These are phyloP conservation scores for Porcisia hertigi DNA, from an alignment of 208 protist species.

Conservation along the genomic window DNA sequence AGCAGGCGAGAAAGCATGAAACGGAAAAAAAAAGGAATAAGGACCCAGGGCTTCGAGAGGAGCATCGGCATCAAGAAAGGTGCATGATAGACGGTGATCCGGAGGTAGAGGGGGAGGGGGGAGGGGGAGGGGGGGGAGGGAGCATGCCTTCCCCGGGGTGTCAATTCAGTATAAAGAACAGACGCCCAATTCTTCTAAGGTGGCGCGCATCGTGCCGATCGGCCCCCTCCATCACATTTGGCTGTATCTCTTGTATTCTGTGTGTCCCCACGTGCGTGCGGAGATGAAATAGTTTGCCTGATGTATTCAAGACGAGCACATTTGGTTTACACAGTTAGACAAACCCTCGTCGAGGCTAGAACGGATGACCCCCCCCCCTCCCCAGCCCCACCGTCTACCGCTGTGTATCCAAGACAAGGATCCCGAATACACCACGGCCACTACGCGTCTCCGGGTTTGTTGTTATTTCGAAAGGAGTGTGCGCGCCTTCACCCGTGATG, in stretches of 20 bases:
- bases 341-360: background rate
- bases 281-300: background rate
- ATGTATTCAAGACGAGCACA: background rate
- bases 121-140: background rate
- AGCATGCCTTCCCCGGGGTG: background rate
- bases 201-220: background rate
- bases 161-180: background rate
- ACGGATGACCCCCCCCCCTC: no score
- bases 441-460: background rate
- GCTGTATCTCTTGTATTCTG: background rate
- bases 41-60: background rate
- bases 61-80: background rate
- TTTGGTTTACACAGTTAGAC: background rate
- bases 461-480: background rate
- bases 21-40: background rate
- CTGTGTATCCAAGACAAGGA: background rate
- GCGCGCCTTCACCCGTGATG: background rate
- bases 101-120: background rate
- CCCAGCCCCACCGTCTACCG: no score
- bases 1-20: background rate
- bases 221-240: background rate
- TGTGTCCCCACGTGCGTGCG: background rate
- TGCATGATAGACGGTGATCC: background rate
- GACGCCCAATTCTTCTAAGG: background rate
- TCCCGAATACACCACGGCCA: background rate